Base-by-base conservation (phyloP, 192 early-diverging fungal genomes). In the Ramicandelaber brevisporus region DNA sequence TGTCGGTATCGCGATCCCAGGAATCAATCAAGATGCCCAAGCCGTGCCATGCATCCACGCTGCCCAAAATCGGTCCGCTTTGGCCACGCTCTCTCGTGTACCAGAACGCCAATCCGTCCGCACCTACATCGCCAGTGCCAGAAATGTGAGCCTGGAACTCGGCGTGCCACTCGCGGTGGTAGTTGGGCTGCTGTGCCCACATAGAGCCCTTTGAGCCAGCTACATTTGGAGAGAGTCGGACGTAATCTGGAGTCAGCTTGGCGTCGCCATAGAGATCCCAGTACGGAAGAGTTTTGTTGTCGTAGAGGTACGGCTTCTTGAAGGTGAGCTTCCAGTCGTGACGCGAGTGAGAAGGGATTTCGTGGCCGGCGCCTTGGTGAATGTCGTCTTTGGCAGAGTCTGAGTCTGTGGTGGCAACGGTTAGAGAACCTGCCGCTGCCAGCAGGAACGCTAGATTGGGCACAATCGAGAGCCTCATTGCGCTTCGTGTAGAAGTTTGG, bases 81-180 rank as follows among this genome's bases (percentile, higher is more conserved):
- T 34, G 21, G 0, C 42, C 57, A 2, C 41, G 26, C 8, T 68
- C 66, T 27, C 68, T 51, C 0, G 72, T 63, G 36, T 85, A 85
- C 80, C 80, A 85, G 30, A 85, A 64, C 14, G 73, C 80, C 3
- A 85, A 31, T 0, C 80, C 80, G 16, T 68, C 54, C 11, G 73
- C 77, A 17, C 80, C 80, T 17, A 54, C 34, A 21, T 53, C 40
- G 14, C 53, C 48, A 6, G 51, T 53, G 4, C 80, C 80, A 18
- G 31, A 47, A 4, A 68, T 58, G 11, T 32, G 43, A 37, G 80
- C 61, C 6, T 62, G 37, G 28, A 80, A 49, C 21, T 70, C 56
- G 14, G 69, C 64, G 30, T 73, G 57, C 77, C 77, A 85, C 22
- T 74, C 64, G 37, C 54, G 45, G 55, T 80, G 46, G 8, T 44